Base-by-base conservation (phyloP, 2,329 filamentous ascomycete genomes). In the Colletotrichum cuscutae region DNA sequence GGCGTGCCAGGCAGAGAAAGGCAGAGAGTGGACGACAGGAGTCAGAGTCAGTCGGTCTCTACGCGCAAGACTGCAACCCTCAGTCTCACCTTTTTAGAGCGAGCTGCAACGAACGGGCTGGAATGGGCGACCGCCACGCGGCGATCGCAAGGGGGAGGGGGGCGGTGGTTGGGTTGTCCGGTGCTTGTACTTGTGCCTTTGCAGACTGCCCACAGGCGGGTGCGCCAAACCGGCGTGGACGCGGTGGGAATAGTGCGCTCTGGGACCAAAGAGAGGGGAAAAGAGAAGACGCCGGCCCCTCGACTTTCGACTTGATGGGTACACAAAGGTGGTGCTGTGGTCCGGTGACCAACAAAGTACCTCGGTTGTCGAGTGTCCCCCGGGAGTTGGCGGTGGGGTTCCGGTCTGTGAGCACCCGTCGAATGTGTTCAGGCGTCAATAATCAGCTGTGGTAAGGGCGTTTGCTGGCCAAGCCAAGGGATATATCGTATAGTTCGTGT, bases 41-140 rank as follows among this genome's bases (percentile, higher is more conserved):
- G 30, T 32, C 53, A 49, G 28, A 32, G 24, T 32, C 5, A 54
- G 52, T 37, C 13, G 11, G n/a, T 53, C 15, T 56, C 24, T 30
- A 12, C n/a, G 8, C 32, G 19, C 62, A 26, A 57, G 57, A 53
- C 49, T 22, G 59, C 57, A 60, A 70, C 59, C 9, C 65, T n/a
- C 65, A 56, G 71, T 73, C 71, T 73, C 71, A 73, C 70, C 70
- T 72, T 70, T 72, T 72, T 72, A 70, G 66, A 67, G 70, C 32
- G 49, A 61, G 24, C 5, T 65, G 71, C 60, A 65, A 61, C 67
- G 71, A 65, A 73, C 71, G 71, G 67, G 56, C 71, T 73, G 66
- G 66, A 71, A 65, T 58, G 56, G 54, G 32, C 60, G 32, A 54
- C 22, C 42, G 56, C 62, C 68, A 71, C 54, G 52, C 52, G 68